Conservation (phyloP, 2,329 filamentous ascomycete species). For the Cylindrodendrum hubeiense region DNA sequence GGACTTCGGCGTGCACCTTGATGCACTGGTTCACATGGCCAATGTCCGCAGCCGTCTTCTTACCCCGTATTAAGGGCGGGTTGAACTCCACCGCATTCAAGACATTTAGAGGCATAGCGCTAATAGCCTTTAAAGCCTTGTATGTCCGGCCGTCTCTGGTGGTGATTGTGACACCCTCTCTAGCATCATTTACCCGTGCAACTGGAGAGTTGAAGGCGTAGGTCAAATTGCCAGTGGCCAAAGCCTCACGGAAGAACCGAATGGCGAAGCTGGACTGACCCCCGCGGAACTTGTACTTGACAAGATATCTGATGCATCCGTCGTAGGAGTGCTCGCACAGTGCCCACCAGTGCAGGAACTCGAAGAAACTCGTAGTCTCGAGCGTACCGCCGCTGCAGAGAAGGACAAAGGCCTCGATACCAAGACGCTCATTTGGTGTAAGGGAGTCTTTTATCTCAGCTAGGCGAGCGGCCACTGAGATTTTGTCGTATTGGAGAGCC, state of each 20-base stretch:
- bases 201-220: slow-evolving; percentile 58
- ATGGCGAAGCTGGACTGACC: slow-evolving; percentile 61
- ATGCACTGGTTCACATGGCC: slow-evolving; percentile 60
- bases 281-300: slow-evolving; percentile 56
- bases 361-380: slow-evolving; percentile 58
- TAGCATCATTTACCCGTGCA: slow-evolving; percentile 46
- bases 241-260: slow-evolving; percentile 58
- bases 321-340: slow-evolving; percentile 55
- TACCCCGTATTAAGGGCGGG: slow-evolving; percentile 52
- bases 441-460: slow-evolving; percentile 53
- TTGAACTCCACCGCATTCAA: slow-evolving; percentile 55
- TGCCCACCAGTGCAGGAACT: slow-evolving; percentile 63
- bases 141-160: slow-evolving; percentile 48
- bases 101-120: slow-evolving; percentile 59
- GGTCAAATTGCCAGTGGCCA: slow-evolving; percentile 51
- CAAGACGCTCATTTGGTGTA: slow-evolving; percentile 54
- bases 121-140: slow-evolving; percentile 50
- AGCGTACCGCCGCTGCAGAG: slow-evolving; percentile 58
- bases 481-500: slow-evolving; percentile 51
- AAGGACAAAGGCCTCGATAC: slow-evolving; percentile 55
- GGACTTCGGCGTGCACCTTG: slow-evolving; percentile 61
- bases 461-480: slow-evolving; percentile 58
- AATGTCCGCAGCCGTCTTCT: slow-evolving; percentile 50
- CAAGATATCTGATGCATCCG: slow-evolving; percentile 53
- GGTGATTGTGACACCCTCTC: slow-evolving; percentile 48